Base-by-base conservation (phyloP, 495 filamentous ascomycete species). In the Amorphotheca resinae region DNA sequence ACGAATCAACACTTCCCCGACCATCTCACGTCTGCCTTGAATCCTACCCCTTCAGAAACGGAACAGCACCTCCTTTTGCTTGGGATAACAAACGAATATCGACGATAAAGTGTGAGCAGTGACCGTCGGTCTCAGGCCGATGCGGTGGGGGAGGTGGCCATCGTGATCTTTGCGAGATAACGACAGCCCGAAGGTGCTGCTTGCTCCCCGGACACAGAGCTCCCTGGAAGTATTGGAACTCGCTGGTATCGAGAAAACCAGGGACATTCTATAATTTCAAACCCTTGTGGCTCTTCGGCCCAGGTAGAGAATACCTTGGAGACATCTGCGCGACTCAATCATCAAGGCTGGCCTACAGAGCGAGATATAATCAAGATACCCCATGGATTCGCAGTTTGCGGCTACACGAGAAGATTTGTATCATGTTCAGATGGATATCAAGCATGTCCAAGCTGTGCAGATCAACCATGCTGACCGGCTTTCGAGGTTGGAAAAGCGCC, bases 391-490 rank as follows among this genome's bases (percentile, higher is more conserved):
- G 45, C 67, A 69, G 51, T 72, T 70, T 48, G 26, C 62, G 12
- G 61, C 64, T 39, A 62, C 66, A 43, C 65, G 65, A 53, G 81
- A 84, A 67, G 87, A 93, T 61, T 68, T 89, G 44, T 89, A 84
- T 73, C 79, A 80, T 64, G 70, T 94, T 45, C 80, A 89, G 57
- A 82, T 84, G 66, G 85, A 93, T 52, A 69, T 95, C 65, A 85
- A 79, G 62, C 80, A 84, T 54, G 66, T 94, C 31, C 82, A 88
- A 49, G 67, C 76, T 46, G 68, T 81, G 37, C 86, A 93, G 59
- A 71, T 72, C 51, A 78, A 84, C 50, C 86, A 93, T 62, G 69
- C 74, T n/a, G 86, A 93, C 51, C 72, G 87, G 41, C 67, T 95
- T 46, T 64, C 77, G 18, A 67, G 80, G 37, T 65, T 95, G 42